phyloP scores from a whole-genome alignment of 495 filamentous ascomycete genomes.

The Pseudoneurospora amorphoporcata region DNA sequence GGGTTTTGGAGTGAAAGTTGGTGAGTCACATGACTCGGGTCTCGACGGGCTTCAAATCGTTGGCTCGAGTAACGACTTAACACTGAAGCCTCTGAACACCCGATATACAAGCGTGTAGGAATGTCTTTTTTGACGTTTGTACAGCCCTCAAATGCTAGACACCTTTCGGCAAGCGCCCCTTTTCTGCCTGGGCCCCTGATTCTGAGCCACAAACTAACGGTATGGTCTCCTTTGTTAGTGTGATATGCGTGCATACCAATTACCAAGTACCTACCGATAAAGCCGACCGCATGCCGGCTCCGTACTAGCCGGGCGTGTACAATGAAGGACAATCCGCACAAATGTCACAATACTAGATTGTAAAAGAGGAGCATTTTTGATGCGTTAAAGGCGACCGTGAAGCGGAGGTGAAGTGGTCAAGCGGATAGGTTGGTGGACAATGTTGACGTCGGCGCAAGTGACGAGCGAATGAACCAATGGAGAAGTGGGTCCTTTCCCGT shows the following conservation, averaged over 20 bases:
- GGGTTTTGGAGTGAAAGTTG: not conserved
- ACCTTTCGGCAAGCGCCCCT: not conserved
- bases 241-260: not conserved
- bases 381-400: not conserved
- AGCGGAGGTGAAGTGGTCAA: not conserved
- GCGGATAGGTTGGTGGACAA: not conserved
- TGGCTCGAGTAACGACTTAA: not conserved
- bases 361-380: not conserved
- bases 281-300: not conserved
- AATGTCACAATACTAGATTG: not conserved
- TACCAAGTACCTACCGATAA: not conserved
- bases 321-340: not conserved
- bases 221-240: not conserved
- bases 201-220: not conserved
- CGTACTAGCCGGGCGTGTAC: not conserved
- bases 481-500: not conserved
- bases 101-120: not conserved
- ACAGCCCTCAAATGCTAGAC: not conserved
- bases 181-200: not conserved
- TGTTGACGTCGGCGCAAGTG: not conserved
- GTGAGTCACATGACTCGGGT: not conserved
- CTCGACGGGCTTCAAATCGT: not conserved
- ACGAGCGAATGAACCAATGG: not conserved
- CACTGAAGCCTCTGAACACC: not conserved
- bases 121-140: not conserved